phyloP scores from a whole-genome alignment of 2,329 filamentous ascomycete genomes.

The Shiraia bambusicola region DNA sequence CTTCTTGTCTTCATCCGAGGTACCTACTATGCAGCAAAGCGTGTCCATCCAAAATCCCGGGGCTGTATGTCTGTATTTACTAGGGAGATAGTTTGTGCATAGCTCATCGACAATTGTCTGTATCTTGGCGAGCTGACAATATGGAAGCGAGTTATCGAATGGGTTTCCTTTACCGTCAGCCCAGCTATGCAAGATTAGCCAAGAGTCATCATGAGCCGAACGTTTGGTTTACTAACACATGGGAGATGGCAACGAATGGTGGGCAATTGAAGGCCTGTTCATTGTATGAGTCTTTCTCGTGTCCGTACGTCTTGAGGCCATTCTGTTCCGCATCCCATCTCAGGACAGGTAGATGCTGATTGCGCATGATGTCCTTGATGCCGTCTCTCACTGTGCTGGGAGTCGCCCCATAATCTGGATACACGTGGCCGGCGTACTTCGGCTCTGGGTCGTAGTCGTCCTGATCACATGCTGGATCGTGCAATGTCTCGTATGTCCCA shows the following conservation, averaged over 20 bases:
- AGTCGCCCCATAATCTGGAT: slow-evolving; percentile 7
- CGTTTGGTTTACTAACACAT: slow-evolving; percentile 10
- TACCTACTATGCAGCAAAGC: slow-evolving; percentile 12
- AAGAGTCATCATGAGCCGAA: not conserved
- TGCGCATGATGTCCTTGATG: slow-evolving; percentile 9
- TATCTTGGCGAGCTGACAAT: slow-evolving; percentile 10
- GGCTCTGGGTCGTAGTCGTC: slow-evolving; percentile 14
- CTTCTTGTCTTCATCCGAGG: slow-evolving; percentile 3
- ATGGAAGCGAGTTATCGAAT: slow-evolving; percentile 12
- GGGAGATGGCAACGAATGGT: slow-evolving; percentile 13
- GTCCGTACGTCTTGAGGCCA: slow-evolving; percentile 10
- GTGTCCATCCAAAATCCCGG: slow-evolving; percentile 15
- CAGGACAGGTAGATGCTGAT: slow-evolving; percentile 8
- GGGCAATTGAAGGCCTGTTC: slow-evolving; percentile 7
- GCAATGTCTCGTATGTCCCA: slow-evolving; percentile 9
- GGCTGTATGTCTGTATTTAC: not conserved
- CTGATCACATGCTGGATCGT: slow-evolving; percentile 7
- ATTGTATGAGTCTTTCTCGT: slow-evolving; percentile 7
- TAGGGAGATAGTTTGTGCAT: slow-evolving; percentile 4
- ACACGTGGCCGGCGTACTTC: slow-evolving; percentile 7
- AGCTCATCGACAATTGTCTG: slow-evolving; percentile 8
- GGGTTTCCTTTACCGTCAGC: slow-evolving; percentile 16
- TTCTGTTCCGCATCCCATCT: slow-evolving; percentile 11
- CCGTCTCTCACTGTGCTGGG: slow-evolving; percentile 7
- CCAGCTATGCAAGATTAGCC: slow-evolving; percentile 5